These are phyloP conservation scores for Tetramitus jugosus DNA, from an alignment of 208 protist genomes.

Conservation along the genomic window DNA sequence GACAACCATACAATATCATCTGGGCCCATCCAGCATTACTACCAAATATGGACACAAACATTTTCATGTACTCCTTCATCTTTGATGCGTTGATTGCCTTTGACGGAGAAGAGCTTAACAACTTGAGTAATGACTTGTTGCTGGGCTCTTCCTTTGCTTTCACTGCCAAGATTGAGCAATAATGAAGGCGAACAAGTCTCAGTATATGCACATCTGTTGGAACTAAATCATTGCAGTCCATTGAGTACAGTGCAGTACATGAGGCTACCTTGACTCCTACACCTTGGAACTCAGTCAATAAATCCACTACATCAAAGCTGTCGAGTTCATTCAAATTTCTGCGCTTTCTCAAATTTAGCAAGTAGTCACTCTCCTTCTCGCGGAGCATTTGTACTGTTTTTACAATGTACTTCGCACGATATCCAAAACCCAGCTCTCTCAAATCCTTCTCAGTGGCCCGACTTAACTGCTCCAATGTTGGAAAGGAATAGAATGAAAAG, in stretches of 20 bases:
- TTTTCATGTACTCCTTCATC: background rate
- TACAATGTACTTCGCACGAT: conserved; percentile 25
- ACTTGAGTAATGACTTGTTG: background rate
- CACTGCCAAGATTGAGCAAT: background rate
- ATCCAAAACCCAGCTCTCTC: conserved; percentile 8
- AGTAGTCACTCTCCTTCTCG: background rate
- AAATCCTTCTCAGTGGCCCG: background rate
- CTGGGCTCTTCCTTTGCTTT: background rate
- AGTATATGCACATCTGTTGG: conserved; percentile 21
- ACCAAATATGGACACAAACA: background rate
- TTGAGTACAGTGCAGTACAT: conserved; percentile 15
- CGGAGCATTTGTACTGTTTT: background rate
- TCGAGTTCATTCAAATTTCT: background rate
- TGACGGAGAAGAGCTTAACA: background rate
- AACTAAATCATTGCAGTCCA: conserved; percentile 8
- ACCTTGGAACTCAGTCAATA: conserved; percentile 7
- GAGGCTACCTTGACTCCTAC: conserved; percentile 24
- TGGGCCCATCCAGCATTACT: conserved; percentile 11
- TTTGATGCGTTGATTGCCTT: background rate
- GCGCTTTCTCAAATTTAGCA: background rate
- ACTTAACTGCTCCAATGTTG: background rate
- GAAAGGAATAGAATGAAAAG: conserved; percentile 6
- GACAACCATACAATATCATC: no score
- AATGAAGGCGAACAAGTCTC: background rate
- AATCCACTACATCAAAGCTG: background rate